phyloP scores from a whole-genome alignment of 2,329 filamentous ascomycete species.

The Anthostomella pinea region DNA sequence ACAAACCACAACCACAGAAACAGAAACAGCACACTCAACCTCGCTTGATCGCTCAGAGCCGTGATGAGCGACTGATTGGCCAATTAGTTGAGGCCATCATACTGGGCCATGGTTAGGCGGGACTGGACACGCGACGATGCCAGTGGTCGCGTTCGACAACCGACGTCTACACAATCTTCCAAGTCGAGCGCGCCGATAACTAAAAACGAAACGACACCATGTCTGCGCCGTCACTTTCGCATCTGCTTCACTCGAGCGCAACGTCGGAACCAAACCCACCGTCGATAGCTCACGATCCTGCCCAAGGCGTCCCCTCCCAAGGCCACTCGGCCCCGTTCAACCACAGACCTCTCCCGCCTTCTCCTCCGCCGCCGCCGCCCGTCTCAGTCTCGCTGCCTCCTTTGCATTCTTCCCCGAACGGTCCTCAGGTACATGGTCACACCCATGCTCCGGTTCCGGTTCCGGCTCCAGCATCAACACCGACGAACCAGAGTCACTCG shows the following conservation, averaged over 20 bases:
- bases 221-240: constrained; percentile 16
- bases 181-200: constrained; percentile 1
- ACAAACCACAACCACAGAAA: no score
- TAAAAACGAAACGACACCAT: constrained; percentile 6
- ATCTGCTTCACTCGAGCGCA: constrained; percentile 16
- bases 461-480: constrained; percentile 6
- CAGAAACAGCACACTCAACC: no score
- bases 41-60: no score
- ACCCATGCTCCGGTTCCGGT: neutral
- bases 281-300: constrained; percentile 1
- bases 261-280: constrained; percentile 4
- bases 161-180: no score
- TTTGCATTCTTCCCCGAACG: constrained; percentile 1
- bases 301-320: constrained; percentile 2
- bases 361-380: constrained; percentile 3
- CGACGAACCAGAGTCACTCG: constrained; percentile 17
- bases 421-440: neutral
- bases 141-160: no score
- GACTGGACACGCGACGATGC: neutral
- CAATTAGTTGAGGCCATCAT: neutral
- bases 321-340: no score
- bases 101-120: neutral
- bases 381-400: constrained; percentile 6
- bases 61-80: no score
- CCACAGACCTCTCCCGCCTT: constrained; percentile 3